Evolutionary conservation across 257 asterid species (phyloP), one percentile per base, ranked within the genome.

Genomic region (Petrea volubilis): DNA sequence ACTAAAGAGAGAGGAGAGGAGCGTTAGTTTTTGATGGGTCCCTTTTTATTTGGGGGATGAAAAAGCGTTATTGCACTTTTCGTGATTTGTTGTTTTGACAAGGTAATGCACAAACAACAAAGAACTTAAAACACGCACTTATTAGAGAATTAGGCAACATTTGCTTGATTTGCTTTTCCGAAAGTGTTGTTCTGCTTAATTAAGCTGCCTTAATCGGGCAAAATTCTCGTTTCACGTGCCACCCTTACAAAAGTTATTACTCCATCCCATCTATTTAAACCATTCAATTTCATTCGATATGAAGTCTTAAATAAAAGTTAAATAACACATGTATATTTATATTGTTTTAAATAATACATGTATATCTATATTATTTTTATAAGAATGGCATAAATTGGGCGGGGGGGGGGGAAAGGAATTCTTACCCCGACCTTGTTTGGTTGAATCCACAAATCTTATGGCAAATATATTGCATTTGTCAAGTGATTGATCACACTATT

Each of bases 1-100:
- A n/a, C n/a, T n/a, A n/a, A n/a, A 57, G 78, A 72, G 77, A 68
- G 97, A 93, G 84, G 95, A 90, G 96, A 69, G 55, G 67, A 25
- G 65, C 20, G 20, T 55, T 66, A 65, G 31, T 77, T 63, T 67
- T 69, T 68, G 61, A 63, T 63, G 82, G 84, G 83, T 13, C 81
- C 87, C 75, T 68, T 74, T 63, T 15, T 49, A 72, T 74, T 65
- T n/a, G n/a, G n/a, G 58, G 67, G 57, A 75, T 68, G 58, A 64
- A 78, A 40, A 79, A 78, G 80, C 14, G 82, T 14, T 58, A 27
- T 61, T 8, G 43, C 66, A 67, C 83, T 77, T 56, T 76, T 67
- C 40, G 60, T 57, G 73, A 75, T 74, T 77, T 78, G 77, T 57
- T 67, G 69, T 67, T 67, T 80, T 79, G 75, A 80, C 71, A 71